phyloP scores from a whole-genome alignment of 1,139 yeast genomes.

The Arxiozyma telluris region DNA sequence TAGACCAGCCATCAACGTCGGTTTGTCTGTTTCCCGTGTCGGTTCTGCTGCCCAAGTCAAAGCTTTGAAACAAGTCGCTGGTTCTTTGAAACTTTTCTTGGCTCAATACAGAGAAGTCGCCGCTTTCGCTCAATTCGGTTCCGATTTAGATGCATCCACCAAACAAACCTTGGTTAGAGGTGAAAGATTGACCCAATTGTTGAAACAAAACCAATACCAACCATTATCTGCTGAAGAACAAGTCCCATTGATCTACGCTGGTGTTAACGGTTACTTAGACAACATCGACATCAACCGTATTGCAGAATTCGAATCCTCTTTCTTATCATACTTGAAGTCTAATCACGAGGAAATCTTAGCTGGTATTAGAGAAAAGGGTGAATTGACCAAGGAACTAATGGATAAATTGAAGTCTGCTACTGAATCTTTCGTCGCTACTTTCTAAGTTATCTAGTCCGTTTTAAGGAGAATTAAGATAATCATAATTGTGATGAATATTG shows the following conservation, averaged over 20 bases:
- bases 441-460: constrained; percentile 33
- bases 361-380: constrained; percentile 84
- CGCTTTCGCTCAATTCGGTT: constrained; percentile 99
- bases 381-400: constrained; percentile 78
- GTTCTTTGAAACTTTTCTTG: constrained; percentile 98
- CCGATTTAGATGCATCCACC: constrained; percentile 99
- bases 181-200: constrained; percentile 99
- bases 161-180: constrained; percentile 99
- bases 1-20: constrained; percentile 99
- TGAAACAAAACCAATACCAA: constrained; percentile 94
- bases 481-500: too few species aligned
- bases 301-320: constrained; percentile 85
- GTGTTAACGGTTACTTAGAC: constrained; percentile 99
- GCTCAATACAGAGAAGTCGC: constrained; percentile 99
- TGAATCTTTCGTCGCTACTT: constrained; percentile 85
- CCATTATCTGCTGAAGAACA: constrained; percentile 99
- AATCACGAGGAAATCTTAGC: constrained; percentile 78
- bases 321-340: constrained; percentile 84
- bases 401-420: constrained; percentile 84
- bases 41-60: constrained; percentile 99
- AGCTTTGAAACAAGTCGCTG: constrained; percentile 99
- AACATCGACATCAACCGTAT: constrained; percentile 75
- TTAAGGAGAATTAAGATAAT: too few species aligned
- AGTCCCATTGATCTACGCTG: constrained; percentile 97
- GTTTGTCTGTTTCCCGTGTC: constrained; percentile 99